Evolutionary conservation across 495 filamentous ascomycete genomes (phyloP).

Genomic region (Neurospora discreta): DNA sequence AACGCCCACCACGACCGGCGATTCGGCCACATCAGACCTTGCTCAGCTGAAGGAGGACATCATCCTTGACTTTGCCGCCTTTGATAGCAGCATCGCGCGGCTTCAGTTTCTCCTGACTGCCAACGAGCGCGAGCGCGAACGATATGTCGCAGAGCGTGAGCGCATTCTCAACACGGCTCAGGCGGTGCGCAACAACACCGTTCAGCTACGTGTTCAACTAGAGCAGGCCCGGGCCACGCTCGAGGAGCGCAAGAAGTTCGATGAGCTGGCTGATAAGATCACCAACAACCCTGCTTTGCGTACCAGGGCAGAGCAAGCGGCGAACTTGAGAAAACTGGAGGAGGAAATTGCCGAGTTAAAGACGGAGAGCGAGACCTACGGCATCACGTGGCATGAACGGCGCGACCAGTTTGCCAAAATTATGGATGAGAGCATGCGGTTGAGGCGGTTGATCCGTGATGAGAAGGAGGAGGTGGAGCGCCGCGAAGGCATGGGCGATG

Average conservation of each 20-base stretch:
- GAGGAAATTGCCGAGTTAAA: slow-evolving; percentile 83
- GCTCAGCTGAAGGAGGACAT: slow-evolving; percentile 67
- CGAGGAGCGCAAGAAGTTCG: slow-evolving; percentile 75
- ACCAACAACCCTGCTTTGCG: slow-evolving; percentile 67
- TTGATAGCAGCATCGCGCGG: slow-evolving; percentile 77
- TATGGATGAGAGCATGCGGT: slow-evolving; percentile 79
- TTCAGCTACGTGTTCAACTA: slow-evolving; percentile 56
- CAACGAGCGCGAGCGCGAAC: slow-evolving; percentile 73
- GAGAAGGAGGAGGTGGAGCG: slow-evolving; percentile 82
- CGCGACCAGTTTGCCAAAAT: slow-evolving; percentile 82
- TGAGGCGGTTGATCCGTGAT: slow-evolving; percentile 78
- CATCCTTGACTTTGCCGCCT: slow-evolving; percentile 78
- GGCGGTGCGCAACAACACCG: slow-evolving; percentile 64
- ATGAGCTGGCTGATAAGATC: slow-evolving; percentile 78
- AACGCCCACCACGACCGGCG: slow-evolving; percentile 13
- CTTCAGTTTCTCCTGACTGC: slow-evolving; percentile 78
- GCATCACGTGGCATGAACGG: slow-evolving; percentile 73
- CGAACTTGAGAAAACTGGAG: slow-evolving; percentile 66
- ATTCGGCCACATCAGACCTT: slow-evolving; percentile 28
- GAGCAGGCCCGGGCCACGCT: slow-evolving; percentile 64
- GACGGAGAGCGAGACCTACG: slow-evolving; percentile 71
- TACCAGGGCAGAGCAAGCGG: slow-evolving; percentile 71
- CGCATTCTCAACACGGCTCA: slow-evolving; percentile 67
- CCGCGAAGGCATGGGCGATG: slow-evolving; percentile 73
- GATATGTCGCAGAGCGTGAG: slow-evolving; percentile 71